A percentile compares a stretch with the other conserved stretches of the same genome.
Evolutionary conservation across 192 early-diverging fungal species (phyloP).

Genomic region (Piromyces sp.): DNA sequence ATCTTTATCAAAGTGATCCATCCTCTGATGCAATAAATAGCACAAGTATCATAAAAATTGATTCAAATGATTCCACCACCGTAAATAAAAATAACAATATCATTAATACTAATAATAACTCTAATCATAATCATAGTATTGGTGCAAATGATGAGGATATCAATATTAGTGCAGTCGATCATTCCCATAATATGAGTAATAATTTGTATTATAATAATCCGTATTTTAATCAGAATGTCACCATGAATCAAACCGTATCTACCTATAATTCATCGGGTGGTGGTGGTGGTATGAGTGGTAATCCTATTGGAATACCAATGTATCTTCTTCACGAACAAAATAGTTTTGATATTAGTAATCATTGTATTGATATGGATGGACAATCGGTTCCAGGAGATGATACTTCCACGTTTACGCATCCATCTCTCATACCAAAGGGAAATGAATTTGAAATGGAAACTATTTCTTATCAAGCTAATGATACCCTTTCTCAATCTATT

Average conservation of each 20-base stretch:
- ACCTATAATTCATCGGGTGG: not conserved
- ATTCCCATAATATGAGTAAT: not conserved
- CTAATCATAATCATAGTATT: not conserved
- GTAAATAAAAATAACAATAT: not conserved
- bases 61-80: not conserved
- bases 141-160: not conserved
- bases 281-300: too few relatives aligned
- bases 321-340: not conserved
- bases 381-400: not conserved
- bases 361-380: not conserved
- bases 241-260: too few relatives aligned
- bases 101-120: not conserved
- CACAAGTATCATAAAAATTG: not conserved
- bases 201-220: not conserved
- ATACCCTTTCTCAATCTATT: too few relatives aligned
- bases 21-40: not conserved
- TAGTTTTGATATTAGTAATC: not conserved
- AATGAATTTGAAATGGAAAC: not conserved
- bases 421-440: not conserved
- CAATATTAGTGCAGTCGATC: not conserved
- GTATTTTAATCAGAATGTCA: not conserved
- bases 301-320: not conserved
- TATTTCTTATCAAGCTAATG: not conserved
- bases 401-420: not conserved
- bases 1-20: too few relatives aligned